Percentiles rank a stretch among this genome's conserved stretches.
phyloP scores from a whole-genome alignment of 2,329 filamentous ascomycete genomes.

The Fusarium sp. region DNA sequence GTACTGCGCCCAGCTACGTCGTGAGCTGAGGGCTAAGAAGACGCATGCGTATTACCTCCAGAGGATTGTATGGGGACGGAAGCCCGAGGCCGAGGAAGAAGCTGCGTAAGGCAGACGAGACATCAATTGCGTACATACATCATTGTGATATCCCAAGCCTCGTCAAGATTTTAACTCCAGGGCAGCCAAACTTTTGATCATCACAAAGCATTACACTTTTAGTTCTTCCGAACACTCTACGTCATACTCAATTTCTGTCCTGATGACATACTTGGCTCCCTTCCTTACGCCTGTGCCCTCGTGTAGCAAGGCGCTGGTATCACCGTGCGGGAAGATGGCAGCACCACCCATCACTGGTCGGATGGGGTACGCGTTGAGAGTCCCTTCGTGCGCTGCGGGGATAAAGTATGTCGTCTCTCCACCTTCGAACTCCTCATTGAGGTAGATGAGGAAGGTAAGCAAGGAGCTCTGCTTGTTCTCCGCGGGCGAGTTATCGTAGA shows the following conservation, averaged over 20 bases:
- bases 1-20: slow-evolving; percentile 49
- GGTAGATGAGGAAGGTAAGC: slow-evolving; percentile 76
- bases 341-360: slow-evolving; percentile 76
- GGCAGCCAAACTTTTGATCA: background rate
- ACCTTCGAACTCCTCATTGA: slow-evolving; percentile 78
- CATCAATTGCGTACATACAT: slow-evolving; percentile 11
- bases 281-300: slow-evolving; percentile 78
- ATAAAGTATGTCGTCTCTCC: slow-evolving; percentile 80
- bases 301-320: slow-evolving; percentile 73
- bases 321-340: slow-evolving; percentile 77
- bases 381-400: slow-evolving; percentile 72
- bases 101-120: background rate
- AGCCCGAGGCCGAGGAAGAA: slow-evolving; percentile 15
- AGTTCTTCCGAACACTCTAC: slow-evolving; percentile 54
- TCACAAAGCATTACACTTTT: background rate
- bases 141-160: background rate
- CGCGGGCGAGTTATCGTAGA: slow-evolving; percentile 74
- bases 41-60: slow-evolving; percentile 46
- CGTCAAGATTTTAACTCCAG: background rate
- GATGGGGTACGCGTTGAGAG: slow-evolving; percentile 76
- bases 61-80: slow-evolving; percentile 42
- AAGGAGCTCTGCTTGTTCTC: slow-evolving; percentile 72
- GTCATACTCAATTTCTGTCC: slow-evolving; percentile 79
- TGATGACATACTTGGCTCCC: slow-evolving; percentile 75
- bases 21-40: slow-evolving; percentile 43